Percentiles rank a stretch among this genome's conserved stretches.
phyloP scores from a whole-genome alignment of 2,329 filamentous ascomycete genomes.

The Phoma sp. region DNA sequence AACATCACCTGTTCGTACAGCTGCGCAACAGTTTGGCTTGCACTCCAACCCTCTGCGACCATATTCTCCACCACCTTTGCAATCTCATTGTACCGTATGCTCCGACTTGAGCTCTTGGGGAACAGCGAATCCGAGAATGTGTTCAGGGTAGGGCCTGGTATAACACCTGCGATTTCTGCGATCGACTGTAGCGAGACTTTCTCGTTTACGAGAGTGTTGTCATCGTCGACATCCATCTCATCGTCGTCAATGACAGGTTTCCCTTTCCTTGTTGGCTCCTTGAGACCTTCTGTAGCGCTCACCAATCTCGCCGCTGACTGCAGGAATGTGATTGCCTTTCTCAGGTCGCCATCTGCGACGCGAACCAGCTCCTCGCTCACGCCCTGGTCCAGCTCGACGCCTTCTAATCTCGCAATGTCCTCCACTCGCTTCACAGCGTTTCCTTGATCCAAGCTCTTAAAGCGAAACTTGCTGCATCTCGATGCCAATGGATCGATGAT shows the following conservation, averaged over 20 bases:
- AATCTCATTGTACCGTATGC: conserved; percentile 70
- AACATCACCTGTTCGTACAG: conserved; percentile 82
- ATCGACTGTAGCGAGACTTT: conserved; percentile 72
- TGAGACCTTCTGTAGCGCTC: conserved; percentile 59
- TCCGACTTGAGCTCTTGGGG: conserved; percentile 57
- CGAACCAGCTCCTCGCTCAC: conserved; percentile 83
- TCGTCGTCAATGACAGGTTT: conserved; percentile 56
- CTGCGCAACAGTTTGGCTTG: conserved; percentile 83
- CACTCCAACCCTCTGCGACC: conserved; percentile 96
- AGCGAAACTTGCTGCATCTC: conserved; percentile 94
- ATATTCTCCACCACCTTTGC: conserved; percentile 84
- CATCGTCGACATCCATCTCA: conserved; percentile 56
- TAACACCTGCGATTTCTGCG: conserved; percentile 95
- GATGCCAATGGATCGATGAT: conserved; percentile 97
- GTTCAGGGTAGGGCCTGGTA: conserved; percentile 77
- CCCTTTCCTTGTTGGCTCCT: conserved; percentile 50
- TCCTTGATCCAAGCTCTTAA: conserved; percentile 90
- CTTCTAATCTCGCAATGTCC: conserved; percentile 81
- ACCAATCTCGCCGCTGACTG: conserved; percentile 92
- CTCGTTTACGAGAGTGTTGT: conserved; percentile 8
- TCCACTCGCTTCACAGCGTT: conserved; percentile 81
- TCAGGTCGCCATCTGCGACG: conserved; percentile 90
- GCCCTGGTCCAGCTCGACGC: conserved; percentile 75
- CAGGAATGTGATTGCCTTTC: conserved; percentile 94
- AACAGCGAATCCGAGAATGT: conserved; percentile 76